Percentiles rank a stretch among this genome's conserved stretches.
Conservation (phyloP, 2,329 filamentous ascomycete genomes). For the Penicillium rolfsii region DNA sequence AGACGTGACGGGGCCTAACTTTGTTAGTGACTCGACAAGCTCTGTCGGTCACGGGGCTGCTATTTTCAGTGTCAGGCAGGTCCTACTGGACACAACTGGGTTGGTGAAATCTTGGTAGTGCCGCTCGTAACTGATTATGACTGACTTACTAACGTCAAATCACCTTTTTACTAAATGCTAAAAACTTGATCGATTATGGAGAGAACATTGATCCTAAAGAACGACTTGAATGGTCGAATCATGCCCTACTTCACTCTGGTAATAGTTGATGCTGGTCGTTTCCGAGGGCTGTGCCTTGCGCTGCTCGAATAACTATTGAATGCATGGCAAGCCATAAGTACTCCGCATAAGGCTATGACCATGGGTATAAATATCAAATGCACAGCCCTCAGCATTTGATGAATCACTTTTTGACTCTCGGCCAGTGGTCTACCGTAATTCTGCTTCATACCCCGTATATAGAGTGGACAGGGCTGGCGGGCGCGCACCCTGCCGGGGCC, state of each 20-base stretch:
- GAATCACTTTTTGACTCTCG: not conserved
- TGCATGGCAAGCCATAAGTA: not conserved
- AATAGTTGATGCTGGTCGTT: not conserved
- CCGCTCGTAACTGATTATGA: not conserved
- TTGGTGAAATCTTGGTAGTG: not conserved
- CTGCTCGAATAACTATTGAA: not conserved
- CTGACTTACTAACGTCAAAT: too few relatives aligned
- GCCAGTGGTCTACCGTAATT: too few relatives aligned
- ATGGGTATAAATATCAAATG: conserved; percentile 8
- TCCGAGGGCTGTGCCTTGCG: not conserved
- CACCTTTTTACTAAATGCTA: too few relatives aligned
- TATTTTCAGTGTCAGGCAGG: not conserved
- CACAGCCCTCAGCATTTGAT: not conserved
- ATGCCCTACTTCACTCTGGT: not conserved
- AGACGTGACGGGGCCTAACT: not conserved
- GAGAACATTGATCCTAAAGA: not conserved
- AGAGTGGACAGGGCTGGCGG: not conserved
- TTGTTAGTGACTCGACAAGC: not conserved
- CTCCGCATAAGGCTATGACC: not conserved
- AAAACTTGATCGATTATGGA: too few relatives aligned
- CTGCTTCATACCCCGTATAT: not conserved
- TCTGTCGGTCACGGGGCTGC: conserved; percentile 13
- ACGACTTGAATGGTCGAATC: not conserved
- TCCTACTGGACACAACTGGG: not conserved
- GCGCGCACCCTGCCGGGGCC: not conserved